Percentiles rank a stretch among this genome's conserved stretches.
These are phyloP conservation scores for Thermomyces lanuginosus DNA, from an alignment of 2,329 filamentous ascomycete genomes.

Conservation along the genomic window DNA sequence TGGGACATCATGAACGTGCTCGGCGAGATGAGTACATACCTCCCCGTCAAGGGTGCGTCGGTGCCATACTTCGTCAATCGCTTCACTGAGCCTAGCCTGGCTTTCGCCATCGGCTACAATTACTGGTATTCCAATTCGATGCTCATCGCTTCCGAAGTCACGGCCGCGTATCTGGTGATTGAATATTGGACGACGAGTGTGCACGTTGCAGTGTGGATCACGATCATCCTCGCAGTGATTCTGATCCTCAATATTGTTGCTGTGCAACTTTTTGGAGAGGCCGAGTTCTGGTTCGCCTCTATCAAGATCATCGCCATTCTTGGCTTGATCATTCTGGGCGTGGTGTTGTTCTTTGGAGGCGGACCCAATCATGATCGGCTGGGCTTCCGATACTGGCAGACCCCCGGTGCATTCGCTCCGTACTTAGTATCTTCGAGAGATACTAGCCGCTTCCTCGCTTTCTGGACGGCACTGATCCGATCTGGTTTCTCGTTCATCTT, in stretches of 20 bases:
- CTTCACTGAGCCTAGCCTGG: conserved; percentile 27
- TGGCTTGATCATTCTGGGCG: conserved; percentile 35
- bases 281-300: conserved; percentile 38
- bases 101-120: conserved; percentile 28
- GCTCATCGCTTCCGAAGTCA: conserved; percentile 42
- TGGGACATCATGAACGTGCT: conserved; percentile 33
- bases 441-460: conserved; percentile 35
- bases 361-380: conserved; percentile 35
- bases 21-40: conserved; percentile 26
- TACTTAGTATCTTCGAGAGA: conserved; percentile 32
- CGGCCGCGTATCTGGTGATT: conserved; percentile 49
- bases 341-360: conserved; percentile 43
- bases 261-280: conserved; percentile 36
- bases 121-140: conserved; percentile 35
- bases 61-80: conserved; percentile 30
- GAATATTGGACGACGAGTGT: conserved; percentile 40
- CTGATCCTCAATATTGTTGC: conserved; percentile 33
- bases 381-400: conserved; percentile 36
- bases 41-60: conserved; percentile 29
- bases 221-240: conserved; percentile 45
- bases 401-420: conserved; percentile 33
- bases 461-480: conserved; percentile 36
- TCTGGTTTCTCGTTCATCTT: conserved; percentile 40
- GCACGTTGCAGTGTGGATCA: conserved; percentile 34
- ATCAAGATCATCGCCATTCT: conserved; percentile 37